phyloP scores from a whole-genome alignment of 2,329 filamentous ascomycete species.

The Hypoxylon sp. region DNA sequence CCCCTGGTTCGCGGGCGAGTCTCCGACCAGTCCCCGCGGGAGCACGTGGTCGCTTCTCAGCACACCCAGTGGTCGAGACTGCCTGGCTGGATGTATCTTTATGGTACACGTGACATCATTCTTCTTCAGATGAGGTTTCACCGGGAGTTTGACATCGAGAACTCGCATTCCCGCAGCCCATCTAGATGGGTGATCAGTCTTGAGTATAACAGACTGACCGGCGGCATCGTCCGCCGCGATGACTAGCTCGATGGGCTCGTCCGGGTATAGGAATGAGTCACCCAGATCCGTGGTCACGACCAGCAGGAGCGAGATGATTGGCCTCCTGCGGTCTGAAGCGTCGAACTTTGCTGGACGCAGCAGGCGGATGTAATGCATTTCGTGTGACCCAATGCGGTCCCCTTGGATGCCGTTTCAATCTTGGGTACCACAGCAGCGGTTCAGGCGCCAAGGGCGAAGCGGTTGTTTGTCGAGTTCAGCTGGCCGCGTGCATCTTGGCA shows the following conservation, averaged over 20 bases:
- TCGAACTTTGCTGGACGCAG: constrained; percentile 63
- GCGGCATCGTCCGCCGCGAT: constrained; percentile 53
- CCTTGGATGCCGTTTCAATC: constrained; percentile 6
- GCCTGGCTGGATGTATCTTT: constrained; percentile 42
- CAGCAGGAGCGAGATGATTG: constrained; percentile 59
- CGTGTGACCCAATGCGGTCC: constrained; percentile 14
- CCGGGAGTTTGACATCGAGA: constrained; percentile 53
- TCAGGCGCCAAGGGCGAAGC: constrained; percentile 4
- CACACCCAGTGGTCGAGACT: constrained; percentile 30
- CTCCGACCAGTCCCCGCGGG: constrained; percentile 27
- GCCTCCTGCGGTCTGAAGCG: constrained; percentile 37
- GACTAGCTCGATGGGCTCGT: constrained; percentile 61
- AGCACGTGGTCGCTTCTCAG: constrained; percentile 41
- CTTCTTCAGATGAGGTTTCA: constrained; percentile 30
- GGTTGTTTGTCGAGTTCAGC: constrained; percentile 16
- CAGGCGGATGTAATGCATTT: constrained; percentile 72
- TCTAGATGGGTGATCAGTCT: constrained; percentile 21
- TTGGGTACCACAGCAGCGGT: constrained; percentile 13
- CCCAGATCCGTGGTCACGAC: constrained; percentile 72
- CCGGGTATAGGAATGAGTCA: constrained; percentile 67
- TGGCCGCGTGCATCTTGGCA: constrained; percentile 34
- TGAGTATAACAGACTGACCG: constrained; percentile 20
- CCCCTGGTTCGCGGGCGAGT: constrained; percentile 27
- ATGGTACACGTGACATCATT: constrained; percentile 41
- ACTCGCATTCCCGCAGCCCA: constrained; percentile 58